Evolutionary conservation across 371 early-diverging fungal species (phyloP).

Genomic region (Encephalitozoon cuniculi): DNA sequence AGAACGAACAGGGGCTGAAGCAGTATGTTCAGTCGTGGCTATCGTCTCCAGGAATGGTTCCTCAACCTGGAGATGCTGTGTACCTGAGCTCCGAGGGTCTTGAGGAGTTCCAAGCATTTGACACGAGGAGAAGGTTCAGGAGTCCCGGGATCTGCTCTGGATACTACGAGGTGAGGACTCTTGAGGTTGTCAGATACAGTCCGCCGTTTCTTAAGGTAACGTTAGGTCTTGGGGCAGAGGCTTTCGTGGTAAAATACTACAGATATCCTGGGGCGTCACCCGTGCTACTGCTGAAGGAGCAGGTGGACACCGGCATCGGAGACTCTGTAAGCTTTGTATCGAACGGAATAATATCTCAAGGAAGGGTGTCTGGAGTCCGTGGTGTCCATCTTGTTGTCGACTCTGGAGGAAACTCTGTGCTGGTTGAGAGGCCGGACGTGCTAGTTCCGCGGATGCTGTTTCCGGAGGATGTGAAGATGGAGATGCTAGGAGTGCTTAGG

Average conservation of each 20-base stretch:
- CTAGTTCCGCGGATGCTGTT: background rate
- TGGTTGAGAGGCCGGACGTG: constrained; percentile 12
- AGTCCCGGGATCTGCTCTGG: background rate
- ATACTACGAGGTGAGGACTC: background rate
- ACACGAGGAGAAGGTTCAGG: background rate
- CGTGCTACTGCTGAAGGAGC: background rate
- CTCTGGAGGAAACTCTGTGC: background rate
- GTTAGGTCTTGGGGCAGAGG: background rate
- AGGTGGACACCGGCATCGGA: background rate
- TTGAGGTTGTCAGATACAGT: background rate
- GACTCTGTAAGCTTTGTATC: background rate
- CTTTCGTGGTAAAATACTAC: background rate
- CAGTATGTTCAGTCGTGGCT: constrained; percentile 9
- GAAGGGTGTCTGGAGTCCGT: background rate
- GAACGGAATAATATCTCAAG: background rate
- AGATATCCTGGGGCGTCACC: background rate
- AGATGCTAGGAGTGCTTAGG: background rate
- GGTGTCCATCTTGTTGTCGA: background rate
- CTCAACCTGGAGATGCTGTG: background rate
- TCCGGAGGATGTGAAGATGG: background rate
- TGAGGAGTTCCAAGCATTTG: background rate
- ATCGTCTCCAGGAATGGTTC: background rate
- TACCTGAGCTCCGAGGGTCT: background rate
- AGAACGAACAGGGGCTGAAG: background rate
- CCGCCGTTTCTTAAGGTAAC: background rate